These are phyloP conservation scores for Nakaseomyces delphensis DNA, from an alignment of 1,139 yeast genomes.

Conservation along the genomic window DNA sequence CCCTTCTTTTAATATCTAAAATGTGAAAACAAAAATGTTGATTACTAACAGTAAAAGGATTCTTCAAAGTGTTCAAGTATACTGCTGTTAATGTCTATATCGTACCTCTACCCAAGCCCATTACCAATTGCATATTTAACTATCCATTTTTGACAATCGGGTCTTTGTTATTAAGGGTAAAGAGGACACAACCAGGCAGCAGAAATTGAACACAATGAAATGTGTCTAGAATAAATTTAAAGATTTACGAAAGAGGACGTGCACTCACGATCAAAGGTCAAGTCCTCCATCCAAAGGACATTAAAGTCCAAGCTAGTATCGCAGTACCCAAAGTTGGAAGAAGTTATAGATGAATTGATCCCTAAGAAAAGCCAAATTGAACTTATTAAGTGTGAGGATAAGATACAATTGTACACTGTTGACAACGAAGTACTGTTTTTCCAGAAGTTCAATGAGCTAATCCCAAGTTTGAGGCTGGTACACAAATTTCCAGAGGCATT, in stretches of 20 bases:
- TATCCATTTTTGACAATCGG: too few species aligned
- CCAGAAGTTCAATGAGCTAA: constrained; percentile 77
- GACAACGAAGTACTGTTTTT: constrained; percentile 68
- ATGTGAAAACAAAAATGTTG: neutral
- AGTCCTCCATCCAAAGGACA: constrained; percentile 85
- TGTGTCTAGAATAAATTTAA: constrained; percentile 26
- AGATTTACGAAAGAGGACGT: constrained; percentile 81
- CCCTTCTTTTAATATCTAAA: too few species aligned
- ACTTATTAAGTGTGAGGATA: constrained; percentile 81
- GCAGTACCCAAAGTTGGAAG: constrained; percentile 66
- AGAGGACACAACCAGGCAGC: too few species aligned
- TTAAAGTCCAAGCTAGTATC: constrained; percentile 62
- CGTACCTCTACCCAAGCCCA: too few species aligned
- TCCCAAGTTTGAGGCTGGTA: constrained; percentile 68
- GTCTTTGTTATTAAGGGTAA: too few species aligned
- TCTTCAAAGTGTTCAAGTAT: too few species aligned
- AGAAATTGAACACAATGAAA: too few species aligned
- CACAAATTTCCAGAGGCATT: constrained; percentile 77
- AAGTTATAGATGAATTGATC: constrained; percentile 67
- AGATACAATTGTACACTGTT: constrained; percentile 66
- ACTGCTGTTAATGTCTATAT: too few species aligned
- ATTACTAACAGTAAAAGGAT: constrained; percentile 7
- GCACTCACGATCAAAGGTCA: constrained; percentile 83
- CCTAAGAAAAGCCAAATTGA: constrained; percentile 89
- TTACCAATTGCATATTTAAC: too few species aligned